These are phyloP conservation scores for Cladophialophora psammophila DNA, from an alignment of 2,329 filamentous ascomycete genomes.

Conservation along the genomic window DNA sequence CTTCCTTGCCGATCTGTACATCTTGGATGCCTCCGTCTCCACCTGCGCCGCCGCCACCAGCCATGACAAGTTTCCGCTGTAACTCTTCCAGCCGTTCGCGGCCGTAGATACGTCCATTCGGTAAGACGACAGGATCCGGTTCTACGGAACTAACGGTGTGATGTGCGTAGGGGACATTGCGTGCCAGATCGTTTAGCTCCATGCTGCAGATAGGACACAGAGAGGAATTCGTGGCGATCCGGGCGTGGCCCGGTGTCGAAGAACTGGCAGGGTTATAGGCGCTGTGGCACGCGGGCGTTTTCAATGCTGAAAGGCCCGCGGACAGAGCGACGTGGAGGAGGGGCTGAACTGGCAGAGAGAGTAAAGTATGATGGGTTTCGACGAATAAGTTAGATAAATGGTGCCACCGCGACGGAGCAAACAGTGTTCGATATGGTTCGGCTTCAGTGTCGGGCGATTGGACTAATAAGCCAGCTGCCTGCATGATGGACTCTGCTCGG, in stretches of 20 bases:
- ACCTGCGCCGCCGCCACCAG: constrained; percentile 23
- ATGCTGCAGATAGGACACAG: constrained; percentile 96
- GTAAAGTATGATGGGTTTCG: constrained; percentile 82
- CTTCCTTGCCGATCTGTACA: constrained; percentile 47
- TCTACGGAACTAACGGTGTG: constrained; percentile 95
- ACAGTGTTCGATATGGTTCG: constrained; percentile 73
- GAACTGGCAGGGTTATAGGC: constrained; percentile 60
- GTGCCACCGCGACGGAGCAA: constrained; percentile 75
- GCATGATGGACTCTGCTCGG: constrained; percentile 72
- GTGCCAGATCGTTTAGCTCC: constrained; percentile 89
- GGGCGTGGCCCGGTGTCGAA: constrained; percentile 59
- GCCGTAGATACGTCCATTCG: constrained; percentile 87
- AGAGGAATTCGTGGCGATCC: constrained; percentile 60
- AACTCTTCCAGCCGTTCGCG: constrained; percentile 75
- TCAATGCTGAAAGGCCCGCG: constrained; percentile 90
- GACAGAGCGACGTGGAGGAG: constrained; percentile 90
- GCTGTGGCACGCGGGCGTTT: constrained; percentile 91
- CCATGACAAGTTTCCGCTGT: constrained; percentile 71
- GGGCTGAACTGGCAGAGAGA: constrained; percentile 80
- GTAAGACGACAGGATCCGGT: constrained; percentile 82
- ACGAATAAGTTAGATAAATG: constrained; percentile 82
- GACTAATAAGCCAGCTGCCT: constrained; percentile 81
- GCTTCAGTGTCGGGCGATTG: constrained; percentile 68
- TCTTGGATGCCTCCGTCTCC: constrained; percentile 22
- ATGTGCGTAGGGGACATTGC: constrained; percentile 89